Percentiles rank a stretch among this genome's conserved stretches.
Conservation (phyloP, 805 yeast genomes). For the Saccharomycopsis oosterbeekiorum region DNA sequence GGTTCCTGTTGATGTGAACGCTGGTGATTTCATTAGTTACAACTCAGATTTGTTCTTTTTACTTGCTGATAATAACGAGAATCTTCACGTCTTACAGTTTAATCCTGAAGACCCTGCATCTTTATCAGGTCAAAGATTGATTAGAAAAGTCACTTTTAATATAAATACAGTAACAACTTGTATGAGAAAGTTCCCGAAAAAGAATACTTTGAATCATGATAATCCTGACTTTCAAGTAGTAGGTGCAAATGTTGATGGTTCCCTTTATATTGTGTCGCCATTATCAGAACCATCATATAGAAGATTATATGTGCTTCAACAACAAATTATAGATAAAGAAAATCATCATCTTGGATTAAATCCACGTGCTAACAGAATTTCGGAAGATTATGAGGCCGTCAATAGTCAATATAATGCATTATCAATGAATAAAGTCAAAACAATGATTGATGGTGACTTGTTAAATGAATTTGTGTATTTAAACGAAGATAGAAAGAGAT, state of each 20-base stretch:
- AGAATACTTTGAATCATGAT: slow-evolving; percentile 4
- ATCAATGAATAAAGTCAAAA: slow-evolving; percentile 33
- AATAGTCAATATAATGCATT: slow-evolving; percentile 4
- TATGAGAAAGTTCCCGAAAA: slow-evolving; percentile 37
- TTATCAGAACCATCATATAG: slow-evolving; percentile 67
- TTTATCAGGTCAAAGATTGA: slow-evolving; percentile 63
- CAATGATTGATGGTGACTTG: slow-evolving; percentile 54
- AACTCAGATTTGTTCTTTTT: slow-evolving; percentile 61
- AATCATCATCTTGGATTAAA: slow-evolving; percentile 70
- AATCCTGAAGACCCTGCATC: slow-evolving; percentile 90
- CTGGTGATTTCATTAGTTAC: slow-evolving; percentile 67
- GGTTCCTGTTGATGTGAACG: slow-evolving; percentile 47
- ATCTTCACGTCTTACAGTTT: slow-evolving; percentile 66
- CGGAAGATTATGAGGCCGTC: slow-evolving; percentile 8
- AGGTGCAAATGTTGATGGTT: slow-evolving; percentile 75
- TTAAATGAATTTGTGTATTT: slow-evolving; percentile 43
- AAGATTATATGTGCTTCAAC: slow-evolving; percentile 75
- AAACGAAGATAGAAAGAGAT: slow-evolving; percentile 47
- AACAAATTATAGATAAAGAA: slow-evolving; percentile 74
- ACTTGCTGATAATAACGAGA: slow-evolving; percentile 57
- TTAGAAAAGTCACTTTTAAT: slow-evolving; percentile 62
- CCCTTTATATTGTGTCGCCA: slow-evolving; percentile 64
- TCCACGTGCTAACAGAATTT: slow-evolving; percentile 51
- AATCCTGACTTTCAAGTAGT: slow-evolving; percentile 34
- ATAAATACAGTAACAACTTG: slow-evolving; percentile 52